These are phyloP conservation scores for Hypholoma fasciculare DNA, from an alignment of 768 basidiomycete species.

Conservation along the genomic window DNA sequence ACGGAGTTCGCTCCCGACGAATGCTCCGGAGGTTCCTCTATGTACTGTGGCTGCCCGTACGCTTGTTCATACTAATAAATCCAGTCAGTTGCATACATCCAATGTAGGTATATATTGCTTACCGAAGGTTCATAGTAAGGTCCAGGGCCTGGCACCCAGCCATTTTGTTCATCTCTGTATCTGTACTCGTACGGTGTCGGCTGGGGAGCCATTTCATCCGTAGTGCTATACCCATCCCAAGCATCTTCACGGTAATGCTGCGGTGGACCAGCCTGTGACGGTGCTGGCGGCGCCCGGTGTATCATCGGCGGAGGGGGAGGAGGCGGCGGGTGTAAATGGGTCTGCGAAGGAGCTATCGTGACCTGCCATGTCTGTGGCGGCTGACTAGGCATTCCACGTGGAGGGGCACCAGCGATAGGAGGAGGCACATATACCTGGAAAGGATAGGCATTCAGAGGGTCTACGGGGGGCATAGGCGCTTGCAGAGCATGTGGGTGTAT, in stretches of 20 bases:
- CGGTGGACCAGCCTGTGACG: slow-evolving; percentile 14
- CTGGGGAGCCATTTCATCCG: slow-evolving; percentile 49
- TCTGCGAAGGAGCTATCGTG: slow-evolving; percentile 65
- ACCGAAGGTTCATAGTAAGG: slow-evolving; percentile 64
- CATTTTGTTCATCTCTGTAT: slow-evolving; percentile 60
- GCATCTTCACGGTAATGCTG: slow-evolving; percentile 45
- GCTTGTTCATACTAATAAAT: slow-evolving; percentile 47
- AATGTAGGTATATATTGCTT: slow-evolving; percentile 13
- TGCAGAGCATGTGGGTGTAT: slow-evolving; percentile 22
- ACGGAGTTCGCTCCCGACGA: slow-evolving; percentile 21
- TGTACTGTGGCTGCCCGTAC: slow-evolving; percentile 43
- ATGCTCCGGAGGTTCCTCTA: slow-evolving; percentile 43
- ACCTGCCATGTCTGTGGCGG: slow-evolving; percentile 69
- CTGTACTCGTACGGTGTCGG: slow-evolving; percentile 56
- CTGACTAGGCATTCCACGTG: slow-evolving; percentile 46
- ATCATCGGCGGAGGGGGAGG: slow-evolving; percentile 43
- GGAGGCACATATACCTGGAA: slow-evolving; percentile 39
- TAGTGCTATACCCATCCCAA: slow-evolving; percentile 54
- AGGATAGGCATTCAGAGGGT: slow-evolving; percentile 33
- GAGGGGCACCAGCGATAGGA: slow-evolving; percentile 32
- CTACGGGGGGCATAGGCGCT: slow-evolving; percentile 30
- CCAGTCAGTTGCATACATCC: background rate
- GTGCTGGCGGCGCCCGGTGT: slow-evolving; percentile 44
- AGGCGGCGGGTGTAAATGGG: slow-evolving; percentile 50
- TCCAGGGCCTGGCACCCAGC: slow-evolving; percentile 44